Percentiles rank a stretch among this genome's conserved stretches.
Evolutionary conservation across 2,329 filamentous ascomycete genomes (phyloP).

Genomic region (Rhinocladiella similis): DNA sequence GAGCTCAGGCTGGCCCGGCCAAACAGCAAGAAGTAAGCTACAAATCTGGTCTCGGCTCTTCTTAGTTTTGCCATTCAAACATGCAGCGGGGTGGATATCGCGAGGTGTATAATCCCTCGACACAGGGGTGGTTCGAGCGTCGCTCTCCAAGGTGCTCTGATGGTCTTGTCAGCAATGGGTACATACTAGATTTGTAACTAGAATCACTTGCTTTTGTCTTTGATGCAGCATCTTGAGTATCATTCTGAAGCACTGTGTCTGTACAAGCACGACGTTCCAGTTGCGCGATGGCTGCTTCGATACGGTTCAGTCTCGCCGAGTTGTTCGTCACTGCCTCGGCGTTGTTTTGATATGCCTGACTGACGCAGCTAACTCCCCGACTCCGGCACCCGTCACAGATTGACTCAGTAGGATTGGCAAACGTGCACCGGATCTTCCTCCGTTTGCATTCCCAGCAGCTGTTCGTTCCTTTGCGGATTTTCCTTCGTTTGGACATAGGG

Average conservation of each 20-base stretch:
- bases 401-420: constrained; percentile 39
- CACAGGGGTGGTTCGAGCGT: no score
- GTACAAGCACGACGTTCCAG: no score
- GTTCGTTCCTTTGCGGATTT: constrained; percentile 55
- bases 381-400: constrained; percentile 50
- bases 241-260: no score
- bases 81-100: no score
- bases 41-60: no score
- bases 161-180: no score
- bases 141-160: no score
- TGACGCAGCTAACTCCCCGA: constrained; percentile 38
- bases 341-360: constrained; percentile 20
- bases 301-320: not conserved
- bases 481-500: constrained; percentile 39
- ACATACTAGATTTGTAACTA: no score
- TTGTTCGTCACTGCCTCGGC: not conserved
- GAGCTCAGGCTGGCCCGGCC: constrained; percentile 44
- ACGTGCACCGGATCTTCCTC: constrained; percentile 53
- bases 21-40: constrained; percentile 35
- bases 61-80: no score
- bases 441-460: constrained; percentile 62
- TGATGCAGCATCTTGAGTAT: no score
- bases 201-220: no score
- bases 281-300: not conserved
- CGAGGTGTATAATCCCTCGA: no score